Conservation (phyloP, 1,139 yeast species). For the Yamadazyma epiphylla region DNA sequence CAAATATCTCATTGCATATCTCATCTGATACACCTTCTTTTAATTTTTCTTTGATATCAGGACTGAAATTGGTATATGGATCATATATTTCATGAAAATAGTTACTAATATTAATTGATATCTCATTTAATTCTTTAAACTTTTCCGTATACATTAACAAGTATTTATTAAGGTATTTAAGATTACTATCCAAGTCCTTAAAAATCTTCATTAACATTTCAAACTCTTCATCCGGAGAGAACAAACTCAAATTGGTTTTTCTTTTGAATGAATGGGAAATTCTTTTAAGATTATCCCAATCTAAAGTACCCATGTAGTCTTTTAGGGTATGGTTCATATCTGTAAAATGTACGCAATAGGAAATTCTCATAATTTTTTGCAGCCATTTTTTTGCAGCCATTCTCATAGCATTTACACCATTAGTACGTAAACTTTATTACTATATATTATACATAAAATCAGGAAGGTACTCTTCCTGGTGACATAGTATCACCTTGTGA, state of each 20-base stretch:
- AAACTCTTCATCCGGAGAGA: conserved; percentile 38
- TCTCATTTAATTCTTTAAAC: conserved; percentile 11
- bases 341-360: conserved; percentile 2
- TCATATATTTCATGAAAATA: conserved; percentile 21
- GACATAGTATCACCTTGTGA: conserved; percentile 15
- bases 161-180: conserved; percentile 19
- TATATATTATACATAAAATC: too few relatives aligned
- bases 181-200: conserved; percentile 8
- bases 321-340: too few relatives aligned
- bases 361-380: conserved; percentile 6
- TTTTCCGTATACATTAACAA: conserved; percentile 10
- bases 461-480: too few relatives aligned
- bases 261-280: conserved; percentile 31
- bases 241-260: conserved; percentile 25
- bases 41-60: conserved; percentile 7
- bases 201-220: conserved; percentile 18
- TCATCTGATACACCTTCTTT: conserved; percentile 6
- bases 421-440: too few relatives aligned
- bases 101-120: conserved; percentile 16
- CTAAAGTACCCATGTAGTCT: conserved; percentile 4
- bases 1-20: conserved; percentile 2
- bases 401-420: too few relatives aligned
- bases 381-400: conserved; percentile 9
- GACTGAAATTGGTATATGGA: conserved; percentile 19
- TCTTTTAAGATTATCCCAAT: conserved; percentile 25